phyloP scores from a whole-genome alignment of 2,329 filamentous ascomycete species.

The Penicillium sp. region DNA sequence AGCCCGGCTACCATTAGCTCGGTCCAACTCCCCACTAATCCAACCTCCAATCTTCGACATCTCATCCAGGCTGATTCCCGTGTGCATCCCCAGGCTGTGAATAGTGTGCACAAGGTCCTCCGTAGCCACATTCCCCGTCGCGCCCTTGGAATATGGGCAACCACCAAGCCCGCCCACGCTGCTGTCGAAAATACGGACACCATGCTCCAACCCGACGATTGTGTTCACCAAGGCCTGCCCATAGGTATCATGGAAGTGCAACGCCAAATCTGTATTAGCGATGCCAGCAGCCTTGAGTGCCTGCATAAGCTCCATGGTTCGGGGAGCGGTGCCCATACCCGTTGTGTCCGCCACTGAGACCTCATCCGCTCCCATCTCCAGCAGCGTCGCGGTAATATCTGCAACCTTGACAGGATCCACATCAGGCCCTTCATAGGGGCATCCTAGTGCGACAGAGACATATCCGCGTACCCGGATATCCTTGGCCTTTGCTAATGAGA shows the following conservation, averaged over 20 bases:
- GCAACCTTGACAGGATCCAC: constrained; percentile 53
- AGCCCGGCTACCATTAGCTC: constrained; percentile 46
- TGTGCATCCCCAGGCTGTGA: constrained; percentile 53
- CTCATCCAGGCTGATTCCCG: constrained; percentile 50
- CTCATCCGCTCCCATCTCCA: constrained; percentile 59
- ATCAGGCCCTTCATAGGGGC: constrained; percentile 57
- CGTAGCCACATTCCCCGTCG: constrained; percentile 57
- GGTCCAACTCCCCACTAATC: constrained; percentile 48
- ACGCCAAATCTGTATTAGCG: constrained; percentile 50
- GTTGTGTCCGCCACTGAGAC: constrained; percentile 60
- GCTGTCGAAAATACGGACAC: constrained; percentile 55
- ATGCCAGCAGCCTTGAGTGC: constrained; percentile 54
- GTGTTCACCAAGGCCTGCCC: constrained; percentile 57
- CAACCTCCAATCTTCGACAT: constrained; percentile 49
- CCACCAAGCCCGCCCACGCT: constrained; percentile 57
- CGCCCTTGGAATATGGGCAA: constrained; percentile 57
- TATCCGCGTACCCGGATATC: constrained; percentile 55
- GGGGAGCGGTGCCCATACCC: constrained; percentile 58
- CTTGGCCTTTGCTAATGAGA: constrained; percentile 47
- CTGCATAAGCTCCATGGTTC: constrained; percentile 50
- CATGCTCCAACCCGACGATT: constrained; percentile 54
- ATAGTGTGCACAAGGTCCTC: constrained; percentile 56
- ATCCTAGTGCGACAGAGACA: constrained; percentile 56
- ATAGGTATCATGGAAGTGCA: constrained; percentile 61
- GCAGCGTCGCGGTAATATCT: constrained; percentile 50